Evolutionary conservation across 257 asterid genomes (phyloP).

Genomic region (Nemophila menziesii): DNA sequence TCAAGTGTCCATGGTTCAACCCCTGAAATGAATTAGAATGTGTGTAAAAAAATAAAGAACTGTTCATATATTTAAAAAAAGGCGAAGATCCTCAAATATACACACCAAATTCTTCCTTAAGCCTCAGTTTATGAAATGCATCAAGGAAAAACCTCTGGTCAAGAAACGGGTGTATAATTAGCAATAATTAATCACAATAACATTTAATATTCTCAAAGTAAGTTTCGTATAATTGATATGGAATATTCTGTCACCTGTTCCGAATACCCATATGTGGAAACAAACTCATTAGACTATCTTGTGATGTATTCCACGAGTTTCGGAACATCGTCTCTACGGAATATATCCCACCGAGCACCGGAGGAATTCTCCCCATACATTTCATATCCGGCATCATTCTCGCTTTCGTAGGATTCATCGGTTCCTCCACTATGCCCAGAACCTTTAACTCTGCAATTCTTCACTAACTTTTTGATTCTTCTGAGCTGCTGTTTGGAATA

Average conservation of each 20-base stretch:
- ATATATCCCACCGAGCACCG: constrained; percentile 94
- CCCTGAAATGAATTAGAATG: constrained; percentile 37
- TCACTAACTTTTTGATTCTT: constrained; percentile 45
- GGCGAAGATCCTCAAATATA: constrained; percentile 4
- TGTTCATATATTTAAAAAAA: constrained; percentile 1
- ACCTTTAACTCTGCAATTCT: no score
- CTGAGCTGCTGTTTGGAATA: constrained; percentile 54
- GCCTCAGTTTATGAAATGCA: constrained; percentile 83
- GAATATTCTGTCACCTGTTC: constrained; percentile 33
- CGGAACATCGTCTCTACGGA: constrained; percentile 76
- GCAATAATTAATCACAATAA: constrained; percentile 14
- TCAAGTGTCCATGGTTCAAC: constrained; percentile 88
- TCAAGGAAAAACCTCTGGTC: constrained; percentile 75
- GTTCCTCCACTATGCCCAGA: no score
- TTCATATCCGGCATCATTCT: no score
- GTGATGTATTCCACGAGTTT: constrained; percentile 67
- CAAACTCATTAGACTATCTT: constrained; percentile 67
- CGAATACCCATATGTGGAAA: no score
- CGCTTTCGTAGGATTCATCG: no score
- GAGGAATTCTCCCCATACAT: constrained; percentile 25
- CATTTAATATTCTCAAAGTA: no score
- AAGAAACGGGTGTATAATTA: constrained; percentile 83
- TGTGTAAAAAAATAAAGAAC: constrained; percentile 4
- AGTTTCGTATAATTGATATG: constrained; percentile 1
- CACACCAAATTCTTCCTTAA: constrained; percentile 91